Evolutionary conservation across 495 filamentous ascomycete species (phyloP).

Genomic region (Xylaria castorea): DNA sequence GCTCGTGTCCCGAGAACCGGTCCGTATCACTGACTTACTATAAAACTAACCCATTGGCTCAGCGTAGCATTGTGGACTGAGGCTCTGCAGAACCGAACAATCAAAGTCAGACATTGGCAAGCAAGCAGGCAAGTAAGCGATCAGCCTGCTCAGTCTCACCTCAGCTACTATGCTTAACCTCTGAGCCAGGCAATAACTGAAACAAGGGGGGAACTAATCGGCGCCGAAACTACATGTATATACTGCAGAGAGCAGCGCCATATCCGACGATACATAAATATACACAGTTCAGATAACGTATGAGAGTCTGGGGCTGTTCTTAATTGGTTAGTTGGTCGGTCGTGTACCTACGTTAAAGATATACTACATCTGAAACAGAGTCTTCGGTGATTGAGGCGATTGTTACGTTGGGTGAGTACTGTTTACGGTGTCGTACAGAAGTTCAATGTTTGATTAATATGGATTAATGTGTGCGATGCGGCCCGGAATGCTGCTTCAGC

Average conservation of each 20-base stretch:
- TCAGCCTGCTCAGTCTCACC: constrained; percentile 6
- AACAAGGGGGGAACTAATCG: not conserved
- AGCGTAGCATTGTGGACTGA: not conserved
- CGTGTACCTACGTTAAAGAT: not conserved
- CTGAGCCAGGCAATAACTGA: not conserved
- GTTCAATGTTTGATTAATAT: constrained; percentile 14
- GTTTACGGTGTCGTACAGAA: constrained; percentile 1
- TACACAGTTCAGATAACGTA: not conserved
- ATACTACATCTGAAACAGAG: constrained; percentile 16
- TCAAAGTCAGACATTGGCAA: not conserved
- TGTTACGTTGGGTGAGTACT: not conserved
- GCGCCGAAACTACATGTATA: not conserved
- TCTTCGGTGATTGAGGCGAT: not conserved
- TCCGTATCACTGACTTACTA: not conserved
- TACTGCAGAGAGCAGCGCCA: not conserved
- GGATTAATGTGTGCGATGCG: not conserved
- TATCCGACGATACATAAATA: not conserved
- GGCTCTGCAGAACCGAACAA: not conserved
- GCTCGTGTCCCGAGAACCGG: not conserved
- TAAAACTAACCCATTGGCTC: not conserved
- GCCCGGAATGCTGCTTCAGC: not conserved
- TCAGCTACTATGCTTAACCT: not conserved
- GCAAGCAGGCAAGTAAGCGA: not conserved
- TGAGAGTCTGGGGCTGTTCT: not conserved
- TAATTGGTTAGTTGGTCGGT: not conserved